Evolutionary conservation across 1,139 yeast genomes (phyloP).

Genomic region (Sugiyamaella japonica): DNA sequence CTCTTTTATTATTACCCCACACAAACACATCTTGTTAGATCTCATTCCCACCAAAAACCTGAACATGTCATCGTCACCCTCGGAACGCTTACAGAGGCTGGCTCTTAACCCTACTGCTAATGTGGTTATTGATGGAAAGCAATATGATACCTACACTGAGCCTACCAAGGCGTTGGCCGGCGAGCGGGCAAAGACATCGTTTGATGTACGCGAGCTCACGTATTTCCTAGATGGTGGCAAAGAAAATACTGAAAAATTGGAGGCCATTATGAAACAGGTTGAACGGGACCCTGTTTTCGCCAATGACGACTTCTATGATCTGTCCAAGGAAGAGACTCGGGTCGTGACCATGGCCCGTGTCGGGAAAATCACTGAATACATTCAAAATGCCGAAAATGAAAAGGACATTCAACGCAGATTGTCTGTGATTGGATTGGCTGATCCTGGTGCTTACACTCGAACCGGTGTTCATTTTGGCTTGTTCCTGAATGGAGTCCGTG

Average conservation of each 20-base stretch:
- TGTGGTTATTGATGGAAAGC: constrained; percentile 35
- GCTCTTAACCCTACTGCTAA: constrained; percentile 31
- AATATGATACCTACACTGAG: constrained; percentile 39
- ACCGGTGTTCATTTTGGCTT: constrained; percentile 71
- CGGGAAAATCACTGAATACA: constrained; percentile 49
- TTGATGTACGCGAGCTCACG: constrained; percentile 52
- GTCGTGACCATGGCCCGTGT: constrained; percentile 55
- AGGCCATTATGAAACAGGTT: constrained; percentile 48
- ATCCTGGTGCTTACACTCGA: constrained; percentile 66
- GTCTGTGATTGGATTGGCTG: constrained; percentile 47
- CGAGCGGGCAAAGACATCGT: constrained; percentile 51
- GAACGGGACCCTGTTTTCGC: constrained; percentile 61
- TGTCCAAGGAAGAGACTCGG: constrained; percentile 51
- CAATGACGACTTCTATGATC: constrained; percentile 53
- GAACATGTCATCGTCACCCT: not conserved
- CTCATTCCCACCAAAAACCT: not conserved
- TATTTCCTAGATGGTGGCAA: constrained; percentile 58
- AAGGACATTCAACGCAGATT: constrained; percentile 38
- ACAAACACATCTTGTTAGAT: no score
- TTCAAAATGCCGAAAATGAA: constrained; percentile 46
- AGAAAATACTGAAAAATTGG: constrained; percentile 47
- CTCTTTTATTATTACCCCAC: no score
- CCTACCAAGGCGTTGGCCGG: constrained; percentile 44
- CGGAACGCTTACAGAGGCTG: not conserved
- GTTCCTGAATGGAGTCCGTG: constrained; percentile 66